Conservation (phyloP, 352 stramenopile genomes). For the Phytopythium cucurbitacearum region DNA sequence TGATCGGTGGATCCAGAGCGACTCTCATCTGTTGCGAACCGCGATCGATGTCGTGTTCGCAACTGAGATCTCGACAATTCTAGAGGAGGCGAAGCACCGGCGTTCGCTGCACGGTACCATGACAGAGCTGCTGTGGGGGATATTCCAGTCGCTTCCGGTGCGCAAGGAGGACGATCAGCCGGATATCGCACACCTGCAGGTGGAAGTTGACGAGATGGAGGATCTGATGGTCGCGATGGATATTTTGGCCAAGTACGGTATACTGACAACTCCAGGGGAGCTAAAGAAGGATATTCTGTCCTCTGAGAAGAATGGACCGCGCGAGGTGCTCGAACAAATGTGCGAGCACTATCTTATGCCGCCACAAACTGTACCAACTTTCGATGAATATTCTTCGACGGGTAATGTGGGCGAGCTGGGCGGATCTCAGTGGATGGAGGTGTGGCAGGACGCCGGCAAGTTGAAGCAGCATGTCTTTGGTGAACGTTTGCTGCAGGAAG, state of each 20-base stretch:
- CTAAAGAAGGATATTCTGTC: constrained; percentile 11
- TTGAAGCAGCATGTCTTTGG: constrained; percentile 73
- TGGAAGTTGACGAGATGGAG: constrained; percentile 69
- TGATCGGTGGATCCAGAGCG: constrained; percentile 60
- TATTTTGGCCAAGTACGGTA: constrained; percentile 51
- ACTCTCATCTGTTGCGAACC: constrained; percentile 45
- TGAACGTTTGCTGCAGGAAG: constrained; percentile 46
- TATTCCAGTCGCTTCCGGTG: constrained; percentile 72
- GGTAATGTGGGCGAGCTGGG: constrained; percentile 5
- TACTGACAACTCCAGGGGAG: constrained; percentile 27
- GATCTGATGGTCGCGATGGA: constrained; percentile 72
- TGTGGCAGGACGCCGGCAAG: constrained; percentile 60
- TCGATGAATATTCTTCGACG: too few species aligned
- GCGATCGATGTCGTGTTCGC: constrained; percentile 52
- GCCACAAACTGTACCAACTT: too few species aligned
- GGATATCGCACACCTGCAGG: constrained; percentile 54
- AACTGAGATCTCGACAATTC: constrained; percentile 12
- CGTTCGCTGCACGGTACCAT: constrained; percentile 17
- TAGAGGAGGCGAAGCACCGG: constrained; percentile 5
- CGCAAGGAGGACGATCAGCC: constrained; percentile 52
- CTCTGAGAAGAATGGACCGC: constrained; percentile 11
- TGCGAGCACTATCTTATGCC: constrained; percentile 10
- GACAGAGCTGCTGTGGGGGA: constrained; percentile 59
- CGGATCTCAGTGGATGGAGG: constrained; percentile 38
- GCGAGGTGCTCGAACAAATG: constrained; percentile 45